Evolutionary conservation across 2,329 filamentous ascomycete genomes (phyloP).

Genomic region (Colletotrichum agaves): DNA sequence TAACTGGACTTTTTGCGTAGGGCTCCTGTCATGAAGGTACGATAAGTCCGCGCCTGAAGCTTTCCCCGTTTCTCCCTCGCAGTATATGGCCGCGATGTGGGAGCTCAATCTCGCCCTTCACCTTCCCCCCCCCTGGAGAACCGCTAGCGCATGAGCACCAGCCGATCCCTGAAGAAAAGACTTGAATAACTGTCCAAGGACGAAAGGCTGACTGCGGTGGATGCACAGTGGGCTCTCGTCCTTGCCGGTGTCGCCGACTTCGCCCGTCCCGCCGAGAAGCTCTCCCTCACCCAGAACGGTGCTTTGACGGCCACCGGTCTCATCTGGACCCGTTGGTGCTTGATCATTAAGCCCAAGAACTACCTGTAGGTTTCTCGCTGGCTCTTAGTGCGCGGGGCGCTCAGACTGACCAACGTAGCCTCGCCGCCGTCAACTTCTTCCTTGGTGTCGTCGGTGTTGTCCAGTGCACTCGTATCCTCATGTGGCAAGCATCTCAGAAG

Average conservation of each 20-base stretch:
- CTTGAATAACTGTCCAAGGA: background rate
- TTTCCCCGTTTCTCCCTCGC: slow-evolving; percentile 30
- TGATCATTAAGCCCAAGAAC: slow-evolving; percentile 96
- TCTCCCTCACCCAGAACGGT: slow-evolving; percentile 91
- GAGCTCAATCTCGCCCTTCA: background rate
- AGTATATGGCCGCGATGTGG: slow-evolving; percentile 25
- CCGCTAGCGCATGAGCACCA: background rate
- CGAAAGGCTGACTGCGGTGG: slow-evolving; percentile 3
- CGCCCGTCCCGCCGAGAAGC: slow-evolving; percentile 87
- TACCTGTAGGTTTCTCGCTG: slow-evolving; percentile 71
- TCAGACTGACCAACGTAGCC: slow-evolving; percentile 55
- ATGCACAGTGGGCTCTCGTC: slow-evolving; percentile 85
- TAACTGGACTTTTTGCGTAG: slow-evolving; percentile 53
- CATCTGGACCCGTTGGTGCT: slow-evolving; percentile 99
- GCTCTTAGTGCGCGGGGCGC: background rate
- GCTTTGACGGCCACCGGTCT: slow-evolving; percentile 90
- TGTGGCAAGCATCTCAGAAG: slow-evolving; percentile 73
- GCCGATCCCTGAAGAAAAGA: too few species aligned
- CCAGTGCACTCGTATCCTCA: slow-evolving; percentile 81
- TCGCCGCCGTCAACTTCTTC: slow-evolving; percentile 98
- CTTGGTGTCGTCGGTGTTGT: slow-evolving; percentile 87
- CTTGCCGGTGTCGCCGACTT: slow-evolving; percentile 93
- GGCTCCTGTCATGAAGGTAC: slow-evolving; percentile 89
- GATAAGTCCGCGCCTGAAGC: slow-evolving; percentile 56
- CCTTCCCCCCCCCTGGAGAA: too few species aligned